phyloP scores from a whole-genome alignment of 164 flowering plant species.

The Macadamia integrifolia region DNA sequence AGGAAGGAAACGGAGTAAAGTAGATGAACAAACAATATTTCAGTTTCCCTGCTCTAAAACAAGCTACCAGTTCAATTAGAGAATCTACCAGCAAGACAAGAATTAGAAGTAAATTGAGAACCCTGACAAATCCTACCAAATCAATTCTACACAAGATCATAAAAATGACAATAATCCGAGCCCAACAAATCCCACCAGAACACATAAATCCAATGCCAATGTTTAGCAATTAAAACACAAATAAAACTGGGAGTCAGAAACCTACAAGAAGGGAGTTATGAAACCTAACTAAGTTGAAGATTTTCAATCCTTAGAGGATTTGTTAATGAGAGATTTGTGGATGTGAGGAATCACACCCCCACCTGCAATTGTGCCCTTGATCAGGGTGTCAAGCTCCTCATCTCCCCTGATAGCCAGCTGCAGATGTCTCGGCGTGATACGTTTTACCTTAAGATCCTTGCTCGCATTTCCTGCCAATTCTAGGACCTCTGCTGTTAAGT shows the following conservation, averaged over 20 bases:
- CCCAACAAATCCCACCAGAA: background rate
- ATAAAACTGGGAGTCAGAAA: background rate
- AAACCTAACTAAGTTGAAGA: no score
- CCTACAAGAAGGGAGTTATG: background rate
- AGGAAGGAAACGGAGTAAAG: background rate
- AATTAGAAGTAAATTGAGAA: background rate
- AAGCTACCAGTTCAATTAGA: background rate
- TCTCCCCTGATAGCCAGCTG: slow-evolving; percentile 98
- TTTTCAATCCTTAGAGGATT: slow-evolving; percentile 67
- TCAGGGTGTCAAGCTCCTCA: slow-evolving; percentile 92
- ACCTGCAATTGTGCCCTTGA: slow-evolving; percentile 92
- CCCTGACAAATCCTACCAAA: background rate
- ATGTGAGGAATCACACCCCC: slow-evolving; percentile 97
- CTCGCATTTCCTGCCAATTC: slow-evolving; percentile 94
- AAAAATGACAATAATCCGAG: background rate
- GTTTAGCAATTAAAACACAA: slow-evolving; percentile 3
- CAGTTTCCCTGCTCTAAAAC: background rate
- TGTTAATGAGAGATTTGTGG: slow-evolving; percentile 95
- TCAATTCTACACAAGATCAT: background rate
- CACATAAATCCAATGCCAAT: background rate
- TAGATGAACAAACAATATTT: background rate
- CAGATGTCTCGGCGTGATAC: slow-evolving; percentile 87
- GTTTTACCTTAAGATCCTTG: slow-evolving; percentile 93
- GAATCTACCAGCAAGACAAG: background rate
- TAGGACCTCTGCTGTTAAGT: slow-evolving; percentile 87